Evolutionary conservation across 2,329 filamentous ascomycete species (phyloP).

Genomic region (Stagonosporopsis rhizophila): DNA sequence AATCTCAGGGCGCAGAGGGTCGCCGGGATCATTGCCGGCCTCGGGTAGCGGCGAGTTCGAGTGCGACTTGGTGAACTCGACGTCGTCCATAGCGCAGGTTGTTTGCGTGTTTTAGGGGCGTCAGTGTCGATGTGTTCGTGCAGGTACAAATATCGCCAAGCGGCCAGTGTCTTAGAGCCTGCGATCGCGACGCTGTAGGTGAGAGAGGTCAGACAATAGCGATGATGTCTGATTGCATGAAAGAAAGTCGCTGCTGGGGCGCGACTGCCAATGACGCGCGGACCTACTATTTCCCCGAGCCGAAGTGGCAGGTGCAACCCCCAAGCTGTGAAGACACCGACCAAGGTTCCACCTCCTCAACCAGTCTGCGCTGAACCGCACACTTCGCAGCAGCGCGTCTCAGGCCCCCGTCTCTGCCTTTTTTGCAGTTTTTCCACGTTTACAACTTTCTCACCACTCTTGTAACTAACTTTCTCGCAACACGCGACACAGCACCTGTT

Average conservation of each 20-base stretch:
- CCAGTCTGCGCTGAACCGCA: not conserved
- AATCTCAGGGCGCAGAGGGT: constrained; percentile 55
- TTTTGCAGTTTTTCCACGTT: not conserved
- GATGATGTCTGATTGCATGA: constrained; percentile 13
- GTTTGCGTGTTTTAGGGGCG: not conserved
- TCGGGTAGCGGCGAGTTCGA: constrained; percentile 53
- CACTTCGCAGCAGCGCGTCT: not conserved
- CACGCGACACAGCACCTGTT: constrained; percentile 13
- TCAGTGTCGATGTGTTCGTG: not conserved
- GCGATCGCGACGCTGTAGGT: not conserved
- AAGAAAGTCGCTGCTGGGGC: constrained; percentile 25
- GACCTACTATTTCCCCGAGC: constrained; percentile 23
- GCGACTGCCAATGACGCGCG: constrained; percentile 35
- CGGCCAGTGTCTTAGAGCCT: not conserved
- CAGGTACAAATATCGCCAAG: not conserved
- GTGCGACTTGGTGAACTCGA: constrained; percentile 49
- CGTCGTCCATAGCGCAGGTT: constrained; percentile 51
- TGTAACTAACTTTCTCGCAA: constrained; percentile 9
- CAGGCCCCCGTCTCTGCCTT: not conserved
- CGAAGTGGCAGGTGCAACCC: constrained; percentile 13
- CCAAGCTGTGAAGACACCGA: constrained; percentile 2
- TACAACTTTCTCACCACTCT: not conserved
- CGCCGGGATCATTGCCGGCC: constrained; percentile 55
- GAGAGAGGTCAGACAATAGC: constrained; percentile 7
- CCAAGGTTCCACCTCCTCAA: constrained; percentile 1